Evolutionary conservation across 2,329 filamentous ascomycete genomes (phyloP), one percentile per base, ranked within the genome.

Genomic region (Colletotrichum abscissum): DNA sequence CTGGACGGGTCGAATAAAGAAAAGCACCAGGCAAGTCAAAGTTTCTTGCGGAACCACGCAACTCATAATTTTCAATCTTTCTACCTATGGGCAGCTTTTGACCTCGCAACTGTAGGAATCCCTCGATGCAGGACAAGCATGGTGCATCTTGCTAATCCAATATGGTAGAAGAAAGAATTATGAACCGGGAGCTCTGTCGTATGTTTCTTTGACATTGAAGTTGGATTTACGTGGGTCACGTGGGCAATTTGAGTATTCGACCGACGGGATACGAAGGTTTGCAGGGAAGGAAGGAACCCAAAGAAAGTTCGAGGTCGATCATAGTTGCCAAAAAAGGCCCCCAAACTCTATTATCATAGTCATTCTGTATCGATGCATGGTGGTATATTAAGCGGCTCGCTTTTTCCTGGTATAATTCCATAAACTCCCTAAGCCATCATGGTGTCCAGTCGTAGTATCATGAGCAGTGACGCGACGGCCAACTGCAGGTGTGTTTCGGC

Each of bases 401-500:
- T 67, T 46, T 46, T 60, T n/a, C 63, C 33, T 26, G 30, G 2
- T 26, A 30, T 35, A 22, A 70, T 56, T 49, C 68, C 68, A 8
- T 1, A n/a, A 70, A 67, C 63, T 55, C 68, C 68, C 22, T 11
- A 33, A 4, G 7, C 26, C 9, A 33, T 28, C 52, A 28, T 30
- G 33, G n/a, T 55, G 26, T 49, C 16, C 22, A 49, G 26, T 59
- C 26, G 30, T 60, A 26, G 28, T 1, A 33, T 49, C 65, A 19
- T 33, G 22, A 42, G 24, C 42, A 62, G 52, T 14, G 42, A 9
- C 11, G 12, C 4, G 22, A 1, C 19, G 8, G 30, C 22, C 16
- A 24, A 11, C 16, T n/a, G 26, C 35, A 6, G 14, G 19, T n/a
- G 11, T 30, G 8, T 26, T 33, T 19, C 24, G 11, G 14, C 3